Base-by-base conservation (phyloP, 1,139 yeast species). In the Debaryomycetaceae sp. region DNA sequence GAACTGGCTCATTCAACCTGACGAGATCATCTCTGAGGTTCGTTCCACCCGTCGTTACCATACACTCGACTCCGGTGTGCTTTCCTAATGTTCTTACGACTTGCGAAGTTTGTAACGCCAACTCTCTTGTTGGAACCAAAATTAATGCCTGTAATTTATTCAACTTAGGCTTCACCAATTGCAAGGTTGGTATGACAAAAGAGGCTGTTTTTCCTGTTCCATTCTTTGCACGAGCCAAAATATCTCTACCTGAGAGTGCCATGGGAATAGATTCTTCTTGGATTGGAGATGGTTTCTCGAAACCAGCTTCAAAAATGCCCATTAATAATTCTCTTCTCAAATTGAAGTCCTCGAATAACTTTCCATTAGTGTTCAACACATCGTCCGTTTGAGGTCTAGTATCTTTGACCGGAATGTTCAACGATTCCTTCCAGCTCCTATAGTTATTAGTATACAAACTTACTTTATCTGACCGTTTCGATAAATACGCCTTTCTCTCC, bases 41-140 rank as follows among this genome's bases (percentile, higher is more conserved):
- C 41, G 99, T 95, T 63, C 99, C 99, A 68, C 99, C 99, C 14
- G 99, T 93, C 65, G 98, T 87, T 48, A 93, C 98, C 98, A 95
- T 93, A 65, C 95, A 90, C 63, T 91, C 87, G 54, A 89, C 75
- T 34, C 91, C 93, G 66, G 93, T 75, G 68, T 93, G 98, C 65
- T 90, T 91, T 49, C 98, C 97, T 53, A 93, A 78, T n/a, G 98
- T 91, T 69, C 95, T 85, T 49, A 95, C 96, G 37, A 93, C 99
- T 66, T 93, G 98, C 20, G 97, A 88, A 8, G 98, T 95, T 67
- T 90, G 97, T 58, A 90, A 77, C n/a, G 97, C 97, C 59, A 90
- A 80, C 65, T 90, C 97, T 76, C 97, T 85, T 11, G 97, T 90
- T 50, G 97, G 97, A 30, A 89, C 95, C 61, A 90, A 77, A 50